Base-by-base conservation (phyloP, 2,329 filamentous ascomycete genomes). In the Knufia fluminis region DNA sequence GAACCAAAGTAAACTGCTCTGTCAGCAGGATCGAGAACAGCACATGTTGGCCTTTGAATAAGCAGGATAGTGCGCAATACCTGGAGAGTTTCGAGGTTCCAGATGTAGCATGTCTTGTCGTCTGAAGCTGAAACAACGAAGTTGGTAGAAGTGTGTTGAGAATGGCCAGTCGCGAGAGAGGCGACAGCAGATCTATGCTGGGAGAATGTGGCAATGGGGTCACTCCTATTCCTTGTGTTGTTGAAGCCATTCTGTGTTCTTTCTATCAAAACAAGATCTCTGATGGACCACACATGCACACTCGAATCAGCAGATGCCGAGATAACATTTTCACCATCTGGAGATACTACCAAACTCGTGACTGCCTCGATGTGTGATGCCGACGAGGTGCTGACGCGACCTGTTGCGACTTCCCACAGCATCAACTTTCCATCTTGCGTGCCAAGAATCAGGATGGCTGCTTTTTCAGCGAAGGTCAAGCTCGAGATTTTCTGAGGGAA, bases 91-190 rank as follows among this genome's bases (percentile, higher is more conserved):
- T 82, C 80, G 64, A 94, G 94, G 68, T 97, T 90, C 92, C 92
- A 98, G 52, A 94, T 75, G 60, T 95, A 83, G 59, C 87, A 87
- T 6, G 87, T 92, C 67, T 86, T 90, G 69, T 97, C 92, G 59
- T 79, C 82, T 56, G 87, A 87, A 4, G 83, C 80, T 2, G 91
- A 94, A 17, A 96, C 77, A 52, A 85, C 90, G 53, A 97, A 81
- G 64, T 86, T 91, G 51, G 84, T 84, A 59, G 82, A 79, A 20
- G n/a, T 19, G 63, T 80, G 83, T 52, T 76, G 72, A 62, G 84
- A 83, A 61, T 86, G 80, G 16, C 85, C 83, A 48, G 77, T 65
- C 8, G 66, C 67, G n/a, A 82, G 63, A 2, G 73, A 69, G 4
- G 64, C 67, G 46, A 73, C 68, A 14, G 62, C 62, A 46, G 69